These are phyloP conservation scores for Aspergillus sergii DNA, from an alignment of 2,329 filamentous ascomycete genomes.

Conservation along the genomic window DNA sequence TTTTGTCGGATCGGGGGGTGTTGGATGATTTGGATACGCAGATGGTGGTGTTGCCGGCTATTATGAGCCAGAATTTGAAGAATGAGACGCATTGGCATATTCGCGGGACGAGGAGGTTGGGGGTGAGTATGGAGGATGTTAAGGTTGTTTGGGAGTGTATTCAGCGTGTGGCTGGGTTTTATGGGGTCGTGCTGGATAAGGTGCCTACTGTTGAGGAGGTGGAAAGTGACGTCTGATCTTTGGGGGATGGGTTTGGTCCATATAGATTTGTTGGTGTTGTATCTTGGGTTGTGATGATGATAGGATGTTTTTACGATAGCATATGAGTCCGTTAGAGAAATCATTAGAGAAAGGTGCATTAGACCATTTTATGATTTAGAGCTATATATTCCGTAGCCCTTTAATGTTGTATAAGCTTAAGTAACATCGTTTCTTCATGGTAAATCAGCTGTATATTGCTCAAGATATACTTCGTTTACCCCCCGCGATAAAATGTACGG, in stretches of 20 bases:
- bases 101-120: slow-evolving; percentile 45
- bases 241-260: background rate
- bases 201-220: slow-evolving; percentile 35
- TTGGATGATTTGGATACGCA: slow-evolving; percentile 48
- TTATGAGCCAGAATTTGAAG: slow-evolving; percentile 49
- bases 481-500: slow-evolving; percentile 6
- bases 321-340: too few species aligned
- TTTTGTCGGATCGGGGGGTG: slow-evolving; percentile 47
- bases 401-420: too few species aligned
- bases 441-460: too few species aligned
- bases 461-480: background rate
- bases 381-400: background rate
- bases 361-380: too few species aligned
- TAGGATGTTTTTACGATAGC: background rate
- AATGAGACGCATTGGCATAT: slow-evolving; percentile 51
- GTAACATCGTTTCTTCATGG: too few species aligned
- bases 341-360: background rate
- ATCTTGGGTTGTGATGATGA: background rate
- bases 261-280: background rate
- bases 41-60: slow-evolving; percentile 46
- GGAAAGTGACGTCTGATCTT: slow-evolving; percentile 32
- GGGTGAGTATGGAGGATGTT: slow-evolving; percentile 43
- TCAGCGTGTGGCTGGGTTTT: slow-evolving; percentile 32
- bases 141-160: slow-evolving; percentile 39
- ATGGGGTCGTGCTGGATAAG: slow-evolving; percentile 30